Evolutionary conservation across 169 alveolate species (phyloP), one percentile per base, ranked within the genome.

Genomic region (Plasmodium yoelii): DNA sequence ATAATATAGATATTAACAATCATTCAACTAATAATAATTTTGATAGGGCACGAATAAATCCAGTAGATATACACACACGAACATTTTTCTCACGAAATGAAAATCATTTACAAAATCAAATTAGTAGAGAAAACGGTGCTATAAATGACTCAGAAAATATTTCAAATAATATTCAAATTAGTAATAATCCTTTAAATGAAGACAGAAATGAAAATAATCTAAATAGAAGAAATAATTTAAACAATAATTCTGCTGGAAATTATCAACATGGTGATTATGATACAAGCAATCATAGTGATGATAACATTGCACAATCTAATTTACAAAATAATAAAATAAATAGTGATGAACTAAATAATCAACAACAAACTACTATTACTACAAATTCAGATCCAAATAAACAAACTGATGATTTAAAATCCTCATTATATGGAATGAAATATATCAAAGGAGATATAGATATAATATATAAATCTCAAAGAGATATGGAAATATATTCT

Each of bases 401-500:
- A 34, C 42, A 34, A 34, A 34, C 7, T 34, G 65, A 65, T 51
- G 80, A 56, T 55, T 34, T 63, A 12, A 65, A 55, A 18, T 46
- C 26, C 42, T 67, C 59, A 19, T 26, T 42, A 26, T 67, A 67
- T 47, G 60, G 90, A 12, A 67, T 64, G 13, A 82, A 82, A 47
- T 86, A 86, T 70, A 61, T 71, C 19, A 86, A 86, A 60, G 91
- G 87, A 12, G 87, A 86, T 28, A 42, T 86, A 10, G 87, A 86
- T 70, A 74, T 86, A 10, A 86, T 86, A 69, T 86, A 86, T 60
- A 57, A 68, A 24, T 68, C 91, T 7, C 87, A 68, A 19, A 82
- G 22, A 49, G 91, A 86, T 63, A 86, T 86, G 91, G 91, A 86
- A 70, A 86, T 69, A 44, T 86, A 86, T 73, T 56, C 86, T 12